A percentile compares a stretch with the other conserved stretches of the same genome.
Evolutionary conservation across 163 green algal genomes (phyloP).

Genomic region (Volvox carteri): DNA sequence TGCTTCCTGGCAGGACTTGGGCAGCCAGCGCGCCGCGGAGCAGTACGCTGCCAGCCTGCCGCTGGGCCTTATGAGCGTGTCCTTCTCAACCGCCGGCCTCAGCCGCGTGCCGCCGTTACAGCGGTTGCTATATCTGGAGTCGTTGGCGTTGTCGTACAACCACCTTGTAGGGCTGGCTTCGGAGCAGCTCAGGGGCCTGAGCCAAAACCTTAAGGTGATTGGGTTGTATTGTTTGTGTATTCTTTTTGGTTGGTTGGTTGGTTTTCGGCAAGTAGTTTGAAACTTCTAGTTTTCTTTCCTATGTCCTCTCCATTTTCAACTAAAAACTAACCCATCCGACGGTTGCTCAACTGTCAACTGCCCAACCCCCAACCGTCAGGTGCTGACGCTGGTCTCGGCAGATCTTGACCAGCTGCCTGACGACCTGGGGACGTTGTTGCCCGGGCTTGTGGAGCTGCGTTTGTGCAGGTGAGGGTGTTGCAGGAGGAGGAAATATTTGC

Average conservation of each 20-base stretch:
- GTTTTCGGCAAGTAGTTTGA: too few species aligned
- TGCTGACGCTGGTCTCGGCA: conserved; percentile 35
- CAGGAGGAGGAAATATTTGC: not conserved
- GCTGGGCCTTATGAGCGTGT: conserved; percentile 43
- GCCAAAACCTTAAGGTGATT: conserved; percentile 46
- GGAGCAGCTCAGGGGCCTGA: conserved; percentile 29
- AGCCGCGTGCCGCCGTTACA: conserved; percentile 48
- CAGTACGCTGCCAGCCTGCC: conserved; percentile 55
- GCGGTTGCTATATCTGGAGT: conserved; percentile 56
- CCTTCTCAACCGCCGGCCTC: conserved; percentile 57
- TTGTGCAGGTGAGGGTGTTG: conserved; percentile 31
- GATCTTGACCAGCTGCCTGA: conserved; percentile 46
- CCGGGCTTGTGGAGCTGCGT: conserved; percentile 53
- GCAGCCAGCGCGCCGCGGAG: conserved; percentile 47
- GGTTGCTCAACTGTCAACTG: too few species aligned
- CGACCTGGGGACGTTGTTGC: conserved; percentile 42
- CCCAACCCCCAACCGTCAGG: not conserved
- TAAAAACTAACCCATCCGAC: too few species aligned
- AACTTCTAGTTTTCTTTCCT: too few species aligned
- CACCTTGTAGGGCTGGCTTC: conserved; percentile 31
- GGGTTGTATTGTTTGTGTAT: too few species aligned
- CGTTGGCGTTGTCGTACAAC: conserved; percentile 57
- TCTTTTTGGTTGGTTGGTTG: too few species aligned
- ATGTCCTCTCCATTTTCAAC: too few species aligned
- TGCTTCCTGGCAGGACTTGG: conserved; percentile 49